Percentiles rank a stretch among this genome's conserved stretches.
Conservation (phyloP, 169 alveolate genomes). For the Cryptosporidium meleagridis region DNA sequence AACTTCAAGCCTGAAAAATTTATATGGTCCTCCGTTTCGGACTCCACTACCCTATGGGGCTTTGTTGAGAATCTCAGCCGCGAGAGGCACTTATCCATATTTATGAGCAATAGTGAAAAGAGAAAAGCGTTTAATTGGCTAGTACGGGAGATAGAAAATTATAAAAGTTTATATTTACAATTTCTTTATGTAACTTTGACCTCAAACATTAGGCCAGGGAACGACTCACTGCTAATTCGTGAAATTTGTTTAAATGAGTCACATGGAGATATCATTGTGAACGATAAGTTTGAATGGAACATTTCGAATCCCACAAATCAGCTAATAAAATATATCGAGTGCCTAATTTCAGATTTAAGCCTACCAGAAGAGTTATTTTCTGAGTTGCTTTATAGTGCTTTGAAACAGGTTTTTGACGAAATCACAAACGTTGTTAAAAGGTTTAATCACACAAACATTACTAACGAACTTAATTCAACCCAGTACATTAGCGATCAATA, state of each 20-base stretch:
- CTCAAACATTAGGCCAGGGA: conserved; percentile 7
- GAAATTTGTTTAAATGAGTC: conserved; percentile 41
- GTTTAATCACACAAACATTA: background rate
- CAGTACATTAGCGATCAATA: no score
- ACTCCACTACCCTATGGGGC: background rate
- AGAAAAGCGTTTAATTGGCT: conserved; percentile 29
- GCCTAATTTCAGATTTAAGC: conserved; percentile 26
- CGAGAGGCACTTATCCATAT: conserved; percentile 54
- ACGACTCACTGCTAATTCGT: conserved; percentile 19
- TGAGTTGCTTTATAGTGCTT: conserved; percentile 36
- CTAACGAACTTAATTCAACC: background rate
- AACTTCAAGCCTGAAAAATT: conserved; percentile 22
- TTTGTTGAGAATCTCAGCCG: conserved; percentile 38
- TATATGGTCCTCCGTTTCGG: conserved; percentile 41
- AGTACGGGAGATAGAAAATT: conserved; percentile 18
- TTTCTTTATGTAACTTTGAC: conserved; percentile 4
- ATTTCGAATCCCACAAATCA: conserved; percentile 30
- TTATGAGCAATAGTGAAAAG: conserved; percentile 13
- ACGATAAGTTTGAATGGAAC: conserved; percentile 60
- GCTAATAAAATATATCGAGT: background rate
- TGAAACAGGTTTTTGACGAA: conserved; percentile 38
- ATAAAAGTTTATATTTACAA: conserved; percentile 41
- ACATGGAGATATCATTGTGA: conserved; percentile 47
- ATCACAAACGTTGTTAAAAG: background rate
- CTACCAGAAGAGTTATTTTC: conserved; percentile 47